A percentile compares a stretch with the other conserved stretches of the same genome.
Conservation (phyloP, 2,329 filamentous ascomycete species). For the Penicillium griseofulvum region DNA sequence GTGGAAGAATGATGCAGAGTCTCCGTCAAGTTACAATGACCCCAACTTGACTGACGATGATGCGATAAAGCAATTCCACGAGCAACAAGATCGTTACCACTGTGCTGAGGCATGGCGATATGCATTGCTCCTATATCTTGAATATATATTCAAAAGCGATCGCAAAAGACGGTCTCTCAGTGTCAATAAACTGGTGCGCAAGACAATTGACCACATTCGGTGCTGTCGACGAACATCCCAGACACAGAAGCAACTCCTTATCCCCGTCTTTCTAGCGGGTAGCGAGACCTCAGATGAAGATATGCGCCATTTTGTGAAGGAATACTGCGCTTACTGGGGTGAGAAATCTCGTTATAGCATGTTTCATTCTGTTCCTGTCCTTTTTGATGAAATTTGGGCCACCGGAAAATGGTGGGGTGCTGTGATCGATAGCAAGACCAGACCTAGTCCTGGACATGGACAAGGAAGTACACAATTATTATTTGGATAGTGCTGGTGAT, state of each 20-base stretch:
- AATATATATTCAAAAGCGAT: slow-evolving; percentile 28
- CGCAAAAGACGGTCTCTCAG: slow-evolving; percentile 12
- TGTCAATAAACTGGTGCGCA: slow-evolving; percentile 23
- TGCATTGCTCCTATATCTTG: slow-evolving; percentile 34
- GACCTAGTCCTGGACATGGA: neutral
- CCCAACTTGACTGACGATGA: neutral
- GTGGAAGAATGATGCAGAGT: neutral
- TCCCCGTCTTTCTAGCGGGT: slow-evolving; percentile 39
- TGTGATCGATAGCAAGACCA: slow-evolving; percentile 19
- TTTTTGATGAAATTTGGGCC: slow-evolving; percentile 24
- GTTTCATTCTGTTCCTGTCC: slow-evolving; percentile 22
- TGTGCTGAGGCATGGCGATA: slow-evolving; percentile 38
- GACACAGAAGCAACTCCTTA: slow-evolving; percentile 38
- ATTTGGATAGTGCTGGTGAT: neutral
- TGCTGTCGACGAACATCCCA: slow-evolving; percentile 29
- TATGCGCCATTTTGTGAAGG: slow-evolving; percentile 23
- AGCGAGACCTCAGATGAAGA: slow-evolving; percentile 24
- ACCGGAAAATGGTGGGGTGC: slow-evolving; percentile 17
- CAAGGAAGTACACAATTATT: neutral
- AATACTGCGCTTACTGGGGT: slow-evolving; percentile 35
- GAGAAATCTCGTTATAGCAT: slow-evolving; percentile 33
- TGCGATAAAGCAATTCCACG: slow-evolving; percentile 19
- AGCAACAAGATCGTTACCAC: slow-evolving; percentile 29
- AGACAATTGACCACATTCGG: slow-evolving; percentile 31
- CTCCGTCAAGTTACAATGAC: neutral